Conservation (phyloP, 495 filamentous ascomycete genomes). For the Beverwykella pulmonaria region DNA sequence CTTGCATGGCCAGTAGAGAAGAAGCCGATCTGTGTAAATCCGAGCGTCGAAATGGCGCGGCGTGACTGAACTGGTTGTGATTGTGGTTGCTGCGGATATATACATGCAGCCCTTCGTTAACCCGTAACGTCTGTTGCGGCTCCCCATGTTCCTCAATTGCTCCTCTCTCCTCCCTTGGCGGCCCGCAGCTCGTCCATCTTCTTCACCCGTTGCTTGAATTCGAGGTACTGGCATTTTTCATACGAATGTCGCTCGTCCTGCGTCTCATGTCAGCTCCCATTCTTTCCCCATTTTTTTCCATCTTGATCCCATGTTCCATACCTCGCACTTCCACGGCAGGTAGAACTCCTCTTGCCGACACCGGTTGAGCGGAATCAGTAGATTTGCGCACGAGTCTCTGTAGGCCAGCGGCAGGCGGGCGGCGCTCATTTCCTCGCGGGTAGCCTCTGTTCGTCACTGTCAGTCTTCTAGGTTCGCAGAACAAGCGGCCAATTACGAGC, state of each 20-base stretch:
- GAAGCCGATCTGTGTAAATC: too few relatives aligned
- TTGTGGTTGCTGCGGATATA: constrained; percentile 28
- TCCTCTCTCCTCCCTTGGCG: constrained; percentile 81
- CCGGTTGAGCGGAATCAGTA: constrained; percentile 91
- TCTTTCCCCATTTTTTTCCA: background rate
- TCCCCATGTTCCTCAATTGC: constrained; percentile 63
- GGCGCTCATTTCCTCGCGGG: constrained; percentile 88
- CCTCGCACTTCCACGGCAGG: constrained; percentile 96
- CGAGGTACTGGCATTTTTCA: constrained; percentile 98
- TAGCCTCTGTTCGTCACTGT: constrained; percentile 55
- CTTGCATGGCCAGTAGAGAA: too few relatives aligned
- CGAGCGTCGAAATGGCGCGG: too few relatives aligned
- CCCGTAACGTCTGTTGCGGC: background rate
- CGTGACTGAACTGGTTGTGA: background rate
- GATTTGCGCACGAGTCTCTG: constrained; percentile 89
- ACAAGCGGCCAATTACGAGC: constrained; percentile 27
- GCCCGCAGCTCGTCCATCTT: constrained; percentile 97
- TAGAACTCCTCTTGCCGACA: constrained; percentile 92
- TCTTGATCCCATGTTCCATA: constrained; percentile 51
- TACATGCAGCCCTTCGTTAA: background rate
- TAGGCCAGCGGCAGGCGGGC: constrained; percentile 87
- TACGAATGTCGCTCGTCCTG: constrained; percentile 95
- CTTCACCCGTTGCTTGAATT: constrained; percentile 96
- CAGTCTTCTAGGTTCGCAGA: constrained; percentile 22
- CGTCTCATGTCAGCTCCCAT: constrained; percentile 5